Evolutionary conservation across 148 eudicot species (phyloP), one percentile per base, ranked within the genome.

Genomic region (Euryodendron excelsum): DNA sequence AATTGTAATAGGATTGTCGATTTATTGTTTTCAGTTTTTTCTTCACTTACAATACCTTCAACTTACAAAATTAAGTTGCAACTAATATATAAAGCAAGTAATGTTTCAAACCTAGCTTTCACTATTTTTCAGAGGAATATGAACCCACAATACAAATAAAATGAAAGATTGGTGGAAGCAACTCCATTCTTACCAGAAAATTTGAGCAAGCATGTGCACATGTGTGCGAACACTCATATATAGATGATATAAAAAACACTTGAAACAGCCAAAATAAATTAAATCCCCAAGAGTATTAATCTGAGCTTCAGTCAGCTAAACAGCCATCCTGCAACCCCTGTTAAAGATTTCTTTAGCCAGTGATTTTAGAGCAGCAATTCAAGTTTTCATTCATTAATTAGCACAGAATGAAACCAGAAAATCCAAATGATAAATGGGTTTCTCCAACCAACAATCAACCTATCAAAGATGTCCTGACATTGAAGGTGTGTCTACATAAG

Each of bases 291-390:
- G 17, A 4, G 12, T n/a, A 47, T 47, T 70, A 12, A 45, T 70
- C n/a, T 45, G 6, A 47, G 74, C 74, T 27, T 45, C 56, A 47
- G 34, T 25, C 31, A 36, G 68, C 45, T 6, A 66, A 21, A 56
- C 3, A 25, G 60, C 25, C 9, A 56, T 9, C 2, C 23, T 18
- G 14, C 31, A 69, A 69, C 3, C 25, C 61, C 25, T 56, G 20
- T 20, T 56, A 20, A 10, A 50, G 2, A 50, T 60, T 55, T 33
- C 33, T 23, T 60, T 1, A 8, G 2, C 10, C 0, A 27, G 5
- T 60, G 31, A 60, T 27, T 14, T 60, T 27, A 60, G 64, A 60
- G 64, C 37, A 71, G 74, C 39, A 18, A 71, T 28, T 28, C 74
- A 71, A 48, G 23, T 13, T 72, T 30, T 72, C 60, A 52, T 33